Evolutionary conservation across 495 filamentous ascomycete species (phyloP).

Genomic region (Arthonia radiata): DNA sequence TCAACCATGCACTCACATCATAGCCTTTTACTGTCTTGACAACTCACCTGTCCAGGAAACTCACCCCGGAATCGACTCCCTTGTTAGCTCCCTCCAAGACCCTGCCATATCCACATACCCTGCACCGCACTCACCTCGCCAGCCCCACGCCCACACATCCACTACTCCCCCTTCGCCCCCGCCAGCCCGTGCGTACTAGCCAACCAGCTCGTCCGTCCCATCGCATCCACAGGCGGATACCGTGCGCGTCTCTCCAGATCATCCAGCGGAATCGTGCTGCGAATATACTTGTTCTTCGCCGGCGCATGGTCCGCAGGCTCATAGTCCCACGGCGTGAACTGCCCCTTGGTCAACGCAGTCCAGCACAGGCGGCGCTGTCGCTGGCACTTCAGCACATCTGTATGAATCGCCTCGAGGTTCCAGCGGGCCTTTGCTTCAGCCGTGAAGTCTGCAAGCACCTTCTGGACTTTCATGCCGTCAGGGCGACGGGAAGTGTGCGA

Average conservation of each 20-base stretch:
- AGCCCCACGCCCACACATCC: neutral
- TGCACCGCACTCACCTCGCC: no score
- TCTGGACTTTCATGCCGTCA: constrained; percentile 14
- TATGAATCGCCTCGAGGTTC: constrained; percentile 47
- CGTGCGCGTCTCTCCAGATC: constrained; percentile 40
- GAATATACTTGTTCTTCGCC: constrained; percentile 48
- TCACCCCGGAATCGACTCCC: no score
- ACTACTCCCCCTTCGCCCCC: neutral
- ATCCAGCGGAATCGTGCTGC: constrained; percentile 40
- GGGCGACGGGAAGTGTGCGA: constrained; percentile 17
- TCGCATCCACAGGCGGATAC: constrained; percentile 36
- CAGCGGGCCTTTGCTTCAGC: constrained; percentile 40
- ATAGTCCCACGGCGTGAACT: constrained; percentile 51
- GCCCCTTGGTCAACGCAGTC: constrained; percentile 44
- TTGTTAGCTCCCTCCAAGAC: no score
- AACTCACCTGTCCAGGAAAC: no score
- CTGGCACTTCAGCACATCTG: constrained; percentile 44
- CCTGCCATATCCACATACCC: no score
- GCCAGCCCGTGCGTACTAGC: no score
- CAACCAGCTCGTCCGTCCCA: constrained; percentile 22
- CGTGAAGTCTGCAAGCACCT: constrained; percentile 31
- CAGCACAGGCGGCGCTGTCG: constrained; percentile 46
- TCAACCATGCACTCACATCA: no score
- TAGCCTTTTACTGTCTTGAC: no score
- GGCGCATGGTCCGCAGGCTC: constrained; percentile 46